Conservation (phyloP, 306 rosid genomes). For the Arachis hypogaea region DNA sequence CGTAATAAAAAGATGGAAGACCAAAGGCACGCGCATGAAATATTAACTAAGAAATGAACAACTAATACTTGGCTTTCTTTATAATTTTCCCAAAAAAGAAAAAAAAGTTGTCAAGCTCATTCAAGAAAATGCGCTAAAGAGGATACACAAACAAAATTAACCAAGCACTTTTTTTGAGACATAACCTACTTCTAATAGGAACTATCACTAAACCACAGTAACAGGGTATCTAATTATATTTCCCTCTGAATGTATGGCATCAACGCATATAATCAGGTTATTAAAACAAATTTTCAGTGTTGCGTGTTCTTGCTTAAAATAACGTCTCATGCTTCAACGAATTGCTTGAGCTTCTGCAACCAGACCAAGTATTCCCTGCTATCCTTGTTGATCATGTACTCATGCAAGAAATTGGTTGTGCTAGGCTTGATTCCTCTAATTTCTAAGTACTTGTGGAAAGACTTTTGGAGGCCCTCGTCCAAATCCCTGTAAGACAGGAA, state of each 20-base stretch:
- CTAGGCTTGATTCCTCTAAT: conserved; percentile 91
- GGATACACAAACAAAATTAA: conserved; percentile 9
- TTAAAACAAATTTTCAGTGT: not conserved
- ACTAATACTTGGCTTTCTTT: not conserved
- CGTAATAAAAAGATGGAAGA: too few relatives aligned
- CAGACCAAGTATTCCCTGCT: conserved; percentile 78
- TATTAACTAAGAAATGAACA: not conserved
- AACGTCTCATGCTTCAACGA: conserved; percentile 58
- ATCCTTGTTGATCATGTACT: conserved; percentile 96
- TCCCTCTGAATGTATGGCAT: conserved; percentile 15
- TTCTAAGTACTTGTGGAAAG: conserved; percentile 83
- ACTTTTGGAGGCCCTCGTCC: conserved; percentile 86
- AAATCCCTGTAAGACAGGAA: conserved; percentile 55
- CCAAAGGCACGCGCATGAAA: too few relatives aligned
- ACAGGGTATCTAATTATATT: conserved; percentile 5
- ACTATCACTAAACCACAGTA: conserved; percentile 17
- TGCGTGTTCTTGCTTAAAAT: conserved; percentile 25
- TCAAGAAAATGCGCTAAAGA: not conserved
- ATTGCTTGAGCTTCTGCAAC: conserved; percentile 74
- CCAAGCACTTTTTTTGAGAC: conserved; percentile 13
- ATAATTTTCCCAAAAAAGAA: too few relatives aligned
- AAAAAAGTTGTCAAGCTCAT: not conserved
- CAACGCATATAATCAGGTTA: not conserved
- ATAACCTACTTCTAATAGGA: conserved; percentile 19
- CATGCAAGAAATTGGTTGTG: conserved; percentile 83